phyloP scores from a whole-genome alignment of 2,329 filamentous ascomycete species.

The Thelonectria blattea region DNA sequence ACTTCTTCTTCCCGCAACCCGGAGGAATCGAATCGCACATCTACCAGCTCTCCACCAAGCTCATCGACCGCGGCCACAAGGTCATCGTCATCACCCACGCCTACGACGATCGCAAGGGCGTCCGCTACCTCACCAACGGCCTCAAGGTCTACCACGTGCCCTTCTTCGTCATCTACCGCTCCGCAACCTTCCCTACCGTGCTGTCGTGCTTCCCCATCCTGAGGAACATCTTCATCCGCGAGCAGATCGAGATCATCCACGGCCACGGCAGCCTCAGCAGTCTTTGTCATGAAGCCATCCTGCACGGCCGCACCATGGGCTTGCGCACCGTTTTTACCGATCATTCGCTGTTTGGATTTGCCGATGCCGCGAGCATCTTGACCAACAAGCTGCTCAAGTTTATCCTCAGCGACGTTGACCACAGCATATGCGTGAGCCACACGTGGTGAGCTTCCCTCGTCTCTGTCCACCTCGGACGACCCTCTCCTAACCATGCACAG shows the following conservation, averaged over 20 bases:
- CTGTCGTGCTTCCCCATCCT: conserved; percentile 99
- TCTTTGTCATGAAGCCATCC: conserved; percentile 90
- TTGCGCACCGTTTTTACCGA: conserved; percentile 96
- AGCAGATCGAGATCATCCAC: conserved; percentile 96
- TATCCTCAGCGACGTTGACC: conserved; percentile 92
- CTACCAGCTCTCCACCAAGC: conserved; percentile 94
- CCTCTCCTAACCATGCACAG: conserved; percentile 51
- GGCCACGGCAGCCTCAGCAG: conserved; percentile 95
- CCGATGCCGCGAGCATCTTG: conserved; percentile 92
- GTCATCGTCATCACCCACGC: conserved; percentile 97
- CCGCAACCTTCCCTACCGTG: conserved; percentile 92
- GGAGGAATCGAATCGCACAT: conserved; percentile 98
- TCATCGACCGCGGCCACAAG: conserved; percentile 97
- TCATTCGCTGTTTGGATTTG: conserved; percentile 96
- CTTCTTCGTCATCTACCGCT: conserved; percentile 94
- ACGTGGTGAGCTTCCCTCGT: conserved; percentile 71
- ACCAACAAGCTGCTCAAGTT: conserved; percentile 98
- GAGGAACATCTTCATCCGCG: conserved; percentile 91
- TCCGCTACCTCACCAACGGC: conserved; percentile 95
- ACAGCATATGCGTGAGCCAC: conserved; percentile 98
- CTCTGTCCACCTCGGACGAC: background rate
- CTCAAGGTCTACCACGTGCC: conserved; percentile 98
- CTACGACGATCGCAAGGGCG: conserved; percentile 86
- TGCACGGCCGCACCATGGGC: conserved; percentile 96
- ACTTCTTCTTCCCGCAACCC: conserved; percentile 99